A percentile compares a stretch with the other conserved stretches of the same genome.
These are phyloP conservation scores for Penicillium sp. DNA, from an alignment of 2,329 filamentous ascomycete genomes.

Conservation along the genomic window DNA sequence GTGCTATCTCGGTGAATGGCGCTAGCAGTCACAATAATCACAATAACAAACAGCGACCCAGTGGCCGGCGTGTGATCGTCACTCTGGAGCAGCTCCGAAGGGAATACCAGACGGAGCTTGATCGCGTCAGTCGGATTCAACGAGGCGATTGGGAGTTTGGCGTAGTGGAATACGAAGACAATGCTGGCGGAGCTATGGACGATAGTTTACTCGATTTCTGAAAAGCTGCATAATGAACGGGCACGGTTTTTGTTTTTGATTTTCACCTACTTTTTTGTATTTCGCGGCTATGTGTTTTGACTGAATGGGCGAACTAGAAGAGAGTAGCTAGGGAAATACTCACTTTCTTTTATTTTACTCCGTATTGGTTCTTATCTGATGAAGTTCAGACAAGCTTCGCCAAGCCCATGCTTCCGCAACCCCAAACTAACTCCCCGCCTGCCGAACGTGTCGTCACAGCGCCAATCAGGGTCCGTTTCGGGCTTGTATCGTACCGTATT, in stretches of 20 bases:
- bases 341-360: too few species aligned
- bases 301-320: neutral
- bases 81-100: slow-evolving; percentile 81
- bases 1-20: slow-evolving; percentile 9
- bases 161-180: slow-evolving; percentile 25
- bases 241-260: neutral
- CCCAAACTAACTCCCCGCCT: neutral
- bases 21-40: slow-evolving; percentile 14
- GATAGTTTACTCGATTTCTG: slow-evolving; percentile 10
- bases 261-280: neutral
- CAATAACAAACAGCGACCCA: slow-evolving; percentile 23
- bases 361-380: too few species aligned
- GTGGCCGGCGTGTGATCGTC: slow-evolving; percentile 67
- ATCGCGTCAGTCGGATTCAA: slow-evolving; percentile 81
- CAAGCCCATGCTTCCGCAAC: neutral
- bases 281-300: neutral
- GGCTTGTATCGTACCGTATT: neutral
- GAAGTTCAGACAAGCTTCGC: slow-evolving; percentile 4
- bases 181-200: slow-evolving; percentile 22
- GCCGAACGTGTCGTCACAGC: too few species aligned
- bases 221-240: neutral
- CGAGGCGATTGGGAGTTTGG: slow-evolving; percentile 82
- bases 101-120: slow-evolving; percentile 85
- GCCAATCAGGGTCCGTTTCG: neutral
- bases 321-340: neutral